Conservation (phyloP, 2,329 filamentous ascomycete genomes). For the Neofusicoccum ribis region DNA sequence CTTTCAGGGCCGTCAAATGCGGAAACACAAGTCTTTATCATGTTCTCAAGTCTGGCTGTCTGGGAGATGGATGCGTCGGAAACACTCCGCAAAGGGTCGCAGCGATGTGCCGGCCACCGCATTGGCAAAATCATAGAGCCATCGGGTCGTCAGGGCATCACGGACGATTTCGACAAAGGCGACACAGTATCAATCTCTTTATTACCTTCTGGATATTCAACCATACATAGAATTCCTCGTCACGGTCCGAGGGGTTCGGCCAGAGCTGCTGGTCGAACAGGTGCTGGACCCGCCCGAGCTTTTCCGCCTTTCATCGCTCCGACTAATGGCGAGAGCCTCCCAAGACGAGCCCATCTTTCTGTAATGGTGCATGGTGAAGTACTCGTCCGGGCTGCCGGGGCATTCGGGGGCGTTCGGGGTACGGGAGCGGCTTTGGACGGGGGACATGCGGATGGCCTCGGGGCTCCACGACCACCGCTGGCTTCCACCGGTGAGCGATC, state of each 20-base stretch:
- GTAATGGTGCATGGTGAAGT: slow-evolving; percentile 21
- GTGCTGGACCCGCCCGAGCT: slow-evolving; percentile 17
- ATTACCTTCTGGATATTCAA: neutral
- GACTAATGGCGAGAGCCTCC: slow-evolving; percentile 6
- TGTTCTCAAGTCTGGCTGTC: neutral
- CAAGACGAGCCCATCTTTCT: neutral
- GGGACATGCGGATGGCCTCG: slow-evolving; percentile 39
- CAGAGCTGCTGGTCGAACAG: slow-evolving; percentile 18
- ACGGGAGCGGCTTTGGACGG: slow-evolving; percentile 24
- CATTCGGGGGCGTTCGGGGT: slow-evolving; percentile 7
- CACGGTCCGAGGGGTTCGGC: slow-evolving; percentile 10
- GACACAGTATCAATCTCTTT: neutral
- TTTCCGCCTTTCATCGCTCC: slow-evolving; percentile 9
- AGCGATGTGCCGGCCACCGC: neutral
- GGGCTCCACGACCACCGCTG: slow-evolving; percentile 31
- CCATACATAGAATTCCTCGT: slow-evolving; percentile 12
- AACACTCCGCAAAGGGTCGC: neutral
- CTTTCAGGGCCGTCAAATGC: neutral
- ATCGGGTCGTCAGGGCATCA: neutral
- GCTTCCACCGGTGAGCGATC: slow-evolving; percentile 35
- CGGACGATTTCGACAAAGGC: neutral
- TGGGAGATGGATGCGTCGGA: neutral
- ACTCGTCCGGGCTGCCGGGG: slow-evolving; percentile 18
- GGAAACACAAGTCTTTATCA: neutral
- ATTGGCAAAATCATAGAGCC: neutral